Conservation (phyloP, 495 filamentous ascomycete species). For the Neohortaea acidophila region DNA sequence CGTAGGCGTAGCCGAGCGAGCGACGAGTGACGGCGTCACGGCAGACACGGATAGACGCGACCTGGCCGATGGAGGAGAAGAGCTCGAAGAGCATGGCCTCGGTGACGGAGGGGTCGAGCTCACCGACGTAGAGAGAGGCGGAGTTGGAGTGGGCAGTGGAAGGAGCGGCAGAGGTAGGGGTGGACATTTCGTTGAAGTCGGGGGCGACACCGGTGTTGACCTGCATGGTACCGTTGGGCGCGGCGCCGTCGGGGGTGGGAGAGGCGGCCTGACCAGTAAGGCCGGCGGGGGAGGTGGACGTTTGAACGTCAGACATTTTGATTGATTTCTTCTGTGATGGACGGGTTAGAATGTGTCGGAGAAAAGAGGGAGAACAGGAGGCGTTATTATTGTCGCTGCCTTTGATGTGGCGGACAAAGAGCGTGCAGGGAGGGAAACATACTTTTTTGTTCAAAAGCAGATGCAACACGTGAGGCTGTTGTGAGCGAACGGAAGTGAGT, state of each 20-base stretch:
- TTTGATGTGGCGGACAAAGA: neutral
- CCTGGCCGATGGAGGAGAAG: constrained; percentile 97
- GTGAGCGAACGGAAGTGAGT: neutral
- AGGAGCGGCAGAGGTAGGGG: constrained; percentile 54
- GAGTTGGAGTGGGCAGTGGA: constrained; percentile 71
- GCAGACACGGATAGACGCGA: constrained; percentile 98
- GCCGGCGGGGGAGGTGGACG: constrained; percentile 49
- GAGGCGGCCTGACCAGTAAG: constrained; percentile 42
- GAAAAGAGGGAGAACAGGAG: neutral
- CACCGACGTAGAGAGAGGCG: constrained; percentile 95
- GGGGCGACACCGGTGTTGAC: constrained; percentile 55
- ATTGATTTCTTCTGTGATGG: neutral
- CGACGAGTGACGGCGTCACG: constrained; percentile 97
- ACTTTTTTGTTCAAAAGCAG: neutral
- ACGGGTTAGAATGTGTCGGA: neutral
- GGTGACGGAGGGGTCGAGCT: constrained; percentile 92
- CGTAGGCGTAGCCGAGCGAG: constrained; percentile 97
- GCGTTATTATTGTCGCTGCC: neutral
- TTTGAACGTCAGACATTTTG: constrained; percentile 18
- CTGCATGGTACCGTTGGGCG: constrained; percentile 40
- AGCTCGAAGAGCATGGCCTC: constrained; percentile 99
- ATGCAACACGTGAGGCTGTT: neutral
- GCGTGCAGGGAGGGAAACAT: neutral
- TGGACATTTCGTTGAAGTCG: constrained; percentile 46
- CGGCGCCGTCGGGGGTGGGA: constrained; percentile 42